These are phyloP conservation scores for Jamesozyma piceae DNA, from an alignment of 805 yeast species.

Conservation along the genomic window DNA sequence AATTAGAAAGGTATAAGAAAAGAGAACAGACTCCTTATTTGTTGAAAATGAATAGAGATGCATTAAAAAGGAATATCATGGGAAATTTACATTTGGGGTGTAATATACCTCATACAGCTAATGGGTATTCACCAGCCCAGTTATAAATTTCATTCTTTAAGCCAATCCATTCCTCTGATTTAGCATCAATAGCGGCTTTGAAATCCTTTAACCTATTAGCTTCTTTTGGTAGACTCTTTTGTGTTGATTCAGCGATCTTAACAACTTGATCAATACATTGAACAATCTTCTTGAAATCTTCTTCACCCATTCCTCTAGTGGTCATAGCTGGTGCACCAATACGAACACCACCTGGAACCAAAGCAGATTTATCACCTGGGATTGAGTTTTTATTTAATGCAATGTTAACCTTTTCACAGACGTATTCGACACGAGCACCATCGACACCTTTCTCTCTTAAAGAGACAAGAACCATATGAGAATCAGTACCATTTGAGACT, in stretches of 20 bases:
- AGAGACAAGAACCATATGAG: constrained; percentile 89
- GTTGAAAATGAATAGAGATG: background rate
- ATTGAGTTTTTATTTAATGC: constrained; percentile 96
- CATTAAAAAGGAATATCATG: background rate
- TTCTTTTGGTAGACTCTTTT: constrained; percentile 73
- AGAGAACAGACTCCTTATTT: background rate
- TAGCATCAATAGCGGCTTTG: constrained; percentile 69
- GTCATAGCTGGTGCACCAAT: constrained; percentile 99
- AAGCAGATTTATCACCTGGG: constrained; percentile 95
- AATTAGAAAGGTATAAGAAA: background rate
- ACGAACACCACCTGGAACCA: constrained; percentile 95
- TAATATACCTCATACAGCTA: constrained; percentile 38
- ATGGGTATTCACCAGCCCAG: constrained; percentile 89
- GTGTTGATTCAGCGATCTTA: constrained; percentile 62
- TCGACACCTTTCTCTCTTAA: constrained; percentile 85
- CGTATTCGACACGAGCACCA: constrained; percentile 95
- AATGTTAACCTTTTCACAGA: constrained; percentile 87
- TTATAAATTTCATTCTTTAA: constrained; percentile 70
- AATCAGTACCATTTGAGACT: constrained; percentile 92
- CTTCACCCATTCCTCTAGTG: constrained; percentile 88
- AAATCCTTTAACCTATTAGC: constrained; percentile 95
- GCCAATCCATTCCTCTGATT: constrained; percentile 55
- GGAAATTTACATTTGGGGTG: background rate
- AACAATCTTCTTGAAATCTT: constrained; percentile 74
- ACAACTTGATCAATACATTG: constrained; percentile 75